Base-by-base conservation (phyloP, 164 flowering plant species). In the Annona squamosa region DNA sequence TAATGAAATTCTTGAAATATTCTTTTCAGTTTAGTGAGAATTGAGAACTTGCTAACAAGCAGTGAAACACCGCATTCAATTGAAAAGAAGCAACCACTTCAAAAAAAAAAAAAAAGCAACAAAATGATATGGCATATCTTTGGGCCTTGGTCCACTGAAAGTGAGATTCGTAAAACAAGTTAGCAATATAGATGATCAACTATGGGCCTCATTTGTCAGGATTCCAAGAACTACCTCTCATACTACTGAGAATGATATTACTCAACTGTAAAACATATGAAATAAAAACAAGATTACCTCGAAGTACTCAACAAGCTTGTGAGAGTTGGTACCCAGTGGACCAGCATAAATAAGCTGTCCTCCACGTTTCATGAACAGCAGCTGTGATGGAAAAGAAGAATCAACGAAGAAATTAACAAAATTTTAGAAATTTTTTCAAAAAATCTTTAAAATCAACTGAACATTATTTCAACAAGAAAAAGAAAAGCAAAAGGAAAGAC, bases 281-380 rank as follows among this genome's bases (percentile, higher is more conserved):
- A 66, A 17, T 5, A 62, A 48, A 76, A 44, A 72, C 5, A 44
- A 71, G 46, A 74, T 10, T 3, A 92, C 98, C 98, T 92, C 97
- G 82, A 94, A 91, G 79, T 82, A 94, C 72, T 86, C 85, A 57
- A 94, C 75, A 47, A 94, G 88, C 73, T 90, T 89, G 76, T 80
- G 72, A 52, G 98, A 94, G 69, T 84, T 89, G 47, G 84, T 74
- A 37, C 98, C 98, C 64, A 94, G 84, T 70, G 90, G 91, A 77
- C 98, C 98, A 46, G 98, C 97, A 86, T 94, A 94, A 73, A 94
- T 92, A 75, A 94, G 83, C 80, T 88, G 86, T 64, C 98, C 98
- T 83, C 98, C 98, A 62, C 97, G 88, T 80, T 94, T 94, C 98
- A 94, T 90, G 78, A 87, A 87, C 70, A 94, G 80, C 79, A 94